phyloP scores from a whole-genome alignment of 805 yeast genomes.

The Debaryomyces castellii region DNA sequence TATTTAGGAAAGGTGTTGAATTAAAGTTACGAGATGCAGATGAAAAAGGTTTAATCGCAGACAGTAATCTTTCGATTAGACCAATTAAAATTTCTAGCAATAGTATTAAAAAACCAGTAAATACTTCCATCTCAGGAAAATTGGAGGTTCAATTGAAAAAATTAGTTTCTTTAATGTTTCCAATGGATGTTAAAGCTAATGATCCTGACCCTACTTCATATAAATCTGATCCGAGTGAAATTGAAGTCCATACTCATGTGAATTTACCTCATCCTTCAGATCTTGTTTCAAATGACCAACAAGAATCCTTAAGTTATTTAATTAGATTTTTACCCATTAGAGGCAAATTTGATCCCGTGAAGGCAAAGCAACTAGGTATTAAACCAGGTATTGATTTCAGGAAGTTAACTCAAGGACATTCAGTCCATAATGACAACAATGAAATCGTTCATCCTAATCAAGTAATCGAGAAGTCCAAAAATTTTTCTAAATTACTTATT shows the following conservation, averaged over 20 bases:
- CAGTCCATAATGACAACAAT: conserved; percentile 61
- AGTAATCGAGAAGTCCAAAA: conserved; percentile 64
- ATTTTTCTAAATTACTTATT: conserved; percentile 60
- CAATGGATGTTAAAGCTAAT: conserved; percentile 44
- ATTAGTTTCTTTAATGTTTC: conserved; percentile 57
- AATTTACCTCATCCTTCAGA: conserved; percentile 23
- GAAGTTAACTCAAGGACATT: conserved; percentile 56
- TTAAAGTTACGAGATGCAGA: conserved; percentile 36
- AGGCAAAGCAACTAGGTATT: conserved; percentile 69
- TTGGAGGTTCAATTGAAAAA: conserved; percentile 23
- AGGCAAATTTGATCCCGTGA: conserved; percentile 70
- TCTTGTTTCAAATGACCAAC: conserved; percentile 27
- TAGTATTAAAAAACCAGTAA: neutral
- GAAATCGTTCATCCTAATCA: conserved; percentile 60
- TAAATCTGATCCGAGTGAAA: conserved; percentile 35
- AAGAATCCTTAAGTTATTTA: conserved; percentile 63
- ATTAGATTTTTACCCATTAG: conserved; percentile 64
- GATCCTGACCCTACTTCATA: conserved; percentile 36
- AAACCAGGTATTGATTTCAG: conserved; percentile 63
- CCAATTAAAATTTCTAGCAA: conserved; percentile 29
- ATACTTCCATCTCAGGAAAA: conserved; percentile 3
- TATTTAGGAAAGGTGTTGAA: conserved; percentile 71
- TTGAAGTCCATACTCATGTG: conserved; percentile 40
- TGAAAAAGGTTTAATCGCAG: conserved; percentile 29
- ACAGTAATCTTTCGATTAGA: conserved; percentile 36